Percentiles rank a stretch among this genome's conserved stretches.
Evolutionary conservation across 2,329 filamentous ascomycete species (phyloP).

Genomic region (Neofusicoccum ribis): DNA sequence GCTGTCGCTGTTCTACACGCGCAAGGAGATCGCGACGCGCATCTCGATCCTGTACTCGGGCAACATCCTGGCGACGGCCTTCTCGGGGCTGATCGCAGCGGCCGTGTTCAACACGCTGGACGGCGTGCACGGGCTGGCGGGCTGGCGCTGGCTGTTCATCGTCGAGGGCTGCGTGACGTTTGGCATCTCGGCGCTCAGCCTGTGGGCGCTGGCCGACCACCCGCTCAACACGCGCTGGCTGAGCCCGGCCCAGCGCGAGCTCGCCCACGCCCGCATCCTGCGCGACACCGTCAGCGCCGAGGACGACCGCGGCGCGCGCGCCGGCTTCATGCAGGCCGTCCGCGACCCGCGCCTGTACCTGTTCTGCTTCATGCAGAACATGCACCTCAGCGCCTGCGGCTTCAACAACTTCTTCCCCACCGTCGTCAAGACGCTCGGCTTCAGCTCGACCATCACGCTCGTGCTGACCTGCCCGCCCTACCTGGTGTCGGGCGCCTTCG

Average conservation of each 20-base stretch:
- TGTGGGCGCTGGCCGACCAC: conserved; percentile 33
- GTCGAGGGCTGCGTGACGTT: conserved; percentile 3
- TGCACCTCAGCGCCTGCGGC: conserved; percentile 20
- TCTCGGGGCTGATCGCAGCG: conserved; percentile 44
- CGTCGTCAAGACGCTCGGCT: conserved; percentile 39
- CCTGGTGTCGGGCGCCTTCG: conserved; percentile 27
- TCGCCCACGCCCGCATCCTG: conserved; percentile 40
- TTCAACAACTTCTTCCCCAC: conserved; percentile 36
- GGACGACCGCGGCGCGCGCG: background rate
- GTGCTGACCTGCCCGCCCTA: conserved; percentile 26
- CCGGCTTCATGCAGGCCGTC: background rate
- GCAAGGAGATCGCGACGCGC: conserved; percentile 39
- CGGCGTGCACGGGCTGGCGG: conserved; percentile 7
- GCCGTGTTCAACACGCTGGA: conserved; percentile 34
- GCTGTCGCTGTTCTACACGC: conserved; percentile 39
- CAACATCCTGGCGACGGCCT: conserved; percentile 40
- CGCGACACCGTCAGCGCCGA: conserved; percentile 54
- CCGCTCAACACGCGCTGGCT: conserved; percentile 48
- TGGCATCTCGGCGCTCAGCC: conserved; percentile 26
- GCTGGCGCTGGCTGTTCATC: conserved; percentile 13
- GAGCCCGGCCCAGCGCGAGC: conserved; percentile 47
- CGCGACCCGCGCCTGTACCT: background rate
- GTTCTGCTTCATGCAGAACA: conserved; percentile 12
- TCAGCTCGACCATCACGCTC: conserved; percentile 36
- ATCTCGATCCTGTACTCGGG: conserved; percentile 42